A percentile compares a stretch with the other conserved stretches of the same genome.
phyloP scores from a whole-genome alignment of 257 asterid genomes.

The Nicotiana sylvestris region DNA sequence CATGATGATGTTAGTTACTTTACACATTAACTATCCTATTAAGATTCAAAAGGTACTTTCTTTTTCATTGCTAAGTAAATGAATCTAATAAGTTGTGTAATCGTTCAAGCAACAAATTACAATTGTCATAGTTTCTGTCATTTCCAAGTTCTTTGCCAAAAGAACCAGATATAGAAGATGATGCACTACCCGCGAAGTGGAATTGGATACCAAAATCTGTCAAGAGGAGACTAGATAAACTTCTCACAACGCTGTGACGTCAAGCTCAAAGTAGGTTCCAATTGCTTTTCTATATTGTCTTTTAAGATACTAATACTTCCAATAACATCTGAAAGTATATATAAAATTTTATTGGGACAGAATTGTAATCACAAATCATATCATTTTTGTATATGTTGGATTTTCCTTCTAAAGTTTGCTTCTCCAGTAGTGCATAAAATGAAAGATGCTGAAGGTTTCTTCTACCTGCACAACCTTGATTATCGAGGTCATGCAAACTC shows the following conservation, averaged over 20 bases:
- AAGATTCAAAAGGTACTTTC: neutral
- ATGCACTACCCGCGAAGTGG: constrained; percentile 63
- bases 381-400: neutral
- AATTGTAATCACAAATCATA: neutral
- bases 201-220: constrained; percentile 62
- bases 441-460: constrained; percentile 85
- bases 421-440: constrained; percentile 62
- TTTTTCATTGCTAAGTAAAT: neutral
- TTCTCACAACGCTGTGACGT: constrained; percentile 89
- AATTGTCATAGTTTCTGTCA: neutral
- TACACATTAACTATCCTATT: constrained; percentile 4
- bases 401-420: neutral
- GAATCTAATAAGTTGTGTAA: neutral
- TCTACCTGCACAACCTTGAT: constrained; percentile 91
- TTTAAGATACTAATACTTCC: neutral
- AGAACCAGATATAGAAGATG: constrained; percentile 85
- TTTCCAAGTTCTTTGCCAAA: constrained; percentile 67
- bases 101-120: neutral
- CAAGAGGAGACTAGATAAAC: constrained; percentile 79
- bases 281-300: constrained; percentile 1
- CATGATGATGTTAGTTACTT: constrained; percentile 63
- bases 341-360: neutral
- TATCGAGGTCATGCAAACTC: constrained; percentile 97
- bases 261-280: constrained; percentile 81
- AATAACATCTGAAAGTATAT: neutral